Evolutionary conservation across 805 yeast genomes (phyloP).

Genomic region (Yamadazyma paraphyllophila): DNA sequence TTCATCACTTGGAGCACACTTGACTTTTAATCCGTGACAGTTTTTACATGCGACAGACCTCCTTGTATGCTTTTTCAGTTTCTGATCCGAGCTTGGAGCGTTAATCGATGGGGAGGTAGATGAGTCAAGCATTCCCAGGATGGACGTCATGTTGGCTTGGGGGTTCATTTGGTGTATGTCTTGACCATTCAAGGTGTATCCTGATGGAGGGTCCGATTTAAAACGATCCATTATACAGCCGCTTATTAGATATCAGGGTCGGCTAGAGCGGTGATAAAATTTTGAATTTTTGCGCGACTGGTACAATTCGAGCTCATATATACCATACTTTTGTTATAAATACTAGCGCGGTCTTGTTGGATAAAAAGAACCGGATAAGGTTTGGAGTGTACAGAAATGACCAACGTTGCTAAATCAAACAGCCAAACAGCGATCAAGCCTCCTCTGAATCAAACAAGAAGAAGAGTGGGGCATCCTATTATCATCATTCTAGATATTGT

Average conservation of each 20-base stretch:
- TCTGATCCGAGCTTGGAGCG: not conserved
- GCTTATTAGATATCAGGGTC: slow-evolving; percentile 1
- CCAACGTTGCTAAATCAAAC: not conserved
- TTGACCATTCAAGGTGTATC: not conserved
- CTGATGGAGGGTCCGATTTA: not conserved
- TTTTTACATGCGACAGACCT: slow-evolving; percentile 61
- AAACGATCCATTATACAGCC: slow-evolving; percentile 3
- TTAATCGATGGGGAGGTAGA: not conserved
- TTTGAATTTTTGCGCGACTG: not conserved
- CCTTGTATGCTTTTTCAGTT: slow-evolving; percentile 19
- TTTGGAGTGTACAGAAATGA: not conserved
- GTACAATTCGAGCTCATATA: not conserved
- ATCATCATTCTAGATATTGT: slow-evolving; percentile 23
- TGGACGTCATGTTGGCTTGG: not conserved
- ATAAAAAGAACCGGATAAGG: not conserved
- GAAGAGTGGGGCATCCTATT: slow-evolving; percentile 27
- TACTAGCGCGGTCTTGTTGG: too few species aligned
- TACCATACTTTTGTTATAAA: not conserved
- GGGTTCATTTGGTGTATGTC: not conserved
- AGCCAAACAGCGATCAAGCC: not conserved
- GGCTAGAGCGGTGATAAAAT: slow-evolving; percentile 9
- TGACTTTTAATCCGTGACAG: slow-evolving; percentile 83
- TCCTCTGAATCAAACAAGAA: not conserved
- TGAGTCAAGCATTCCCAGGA: not conserved
- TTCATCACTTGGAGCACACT: slow-evolving; percentile 71